These are phyloP conservation scores for Colletotrichum nymphaeae DNA, from an alignment of 2,329 filamentous ascomycete species.

Conservation along the genomic window DNA sequence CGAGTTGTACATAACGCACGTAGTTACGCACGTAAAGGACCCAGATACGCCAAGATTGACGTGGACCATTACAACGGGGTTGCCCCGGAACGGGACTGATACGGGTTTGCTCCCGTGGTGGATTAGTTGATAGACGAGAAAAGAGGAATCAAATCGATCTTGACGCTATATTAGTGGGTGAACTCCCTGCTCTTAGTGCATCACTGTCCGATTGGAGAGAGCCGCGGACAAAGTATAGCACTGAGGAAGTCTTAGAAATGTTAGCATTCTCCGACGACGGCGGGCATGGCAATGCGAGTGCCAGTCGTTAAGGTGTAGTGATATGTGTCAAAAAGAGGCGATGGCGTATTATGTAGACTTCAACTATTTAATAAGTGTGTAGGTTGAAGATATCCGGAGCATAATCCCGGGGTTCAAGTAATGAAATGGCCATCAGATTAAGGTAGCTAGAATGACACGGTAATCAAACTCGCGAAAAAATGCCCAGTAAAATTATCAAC, in stretches of 20 bases:
- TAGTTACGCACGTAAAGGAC: conserved; percentile 21
- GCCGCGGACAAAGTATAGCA: not conserved
- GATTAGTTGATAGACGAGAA: conserved; percentile 15
- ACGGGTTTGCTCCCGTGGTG: conserved; percentile 7
- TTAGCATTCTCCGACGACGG: not conserved
- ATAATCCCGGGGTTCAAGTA: not conserved
- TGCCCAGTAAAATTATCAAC: not conserved
- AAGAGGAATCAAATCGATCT: conserved; percentile 22
- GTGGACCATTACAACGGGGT: conserved; percentile 19
- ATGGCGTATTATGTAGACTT: not conserved
- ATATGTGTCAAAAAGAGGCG: not conserved
- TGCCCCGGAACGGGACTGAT: conserved; percentile 17
- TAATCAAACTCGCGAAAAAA: not conserved
- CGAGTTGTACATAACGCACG: not conserved
- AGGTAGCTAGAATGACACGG: not conserved
- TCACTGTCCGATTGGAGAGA: not conserved
- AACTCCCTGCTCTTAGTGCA: not conserved
- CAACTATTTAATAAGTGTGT: not conserved
- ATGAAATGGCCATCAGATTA: not conserved
- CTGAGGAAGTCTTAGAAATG: not conserved
- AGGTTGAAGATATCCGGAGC: not conserved
- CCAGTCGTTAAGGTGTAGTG: not conserved
- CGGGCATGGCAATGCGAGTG: not conserved
- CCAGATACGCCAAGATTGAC: conserved; percentile 1
- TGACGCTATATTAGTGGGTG: not conserved